phyloP scores from a whole-genome alignment of 1,284 basidiomycete genomes.

The Austropuccinia psidii region DNA sequence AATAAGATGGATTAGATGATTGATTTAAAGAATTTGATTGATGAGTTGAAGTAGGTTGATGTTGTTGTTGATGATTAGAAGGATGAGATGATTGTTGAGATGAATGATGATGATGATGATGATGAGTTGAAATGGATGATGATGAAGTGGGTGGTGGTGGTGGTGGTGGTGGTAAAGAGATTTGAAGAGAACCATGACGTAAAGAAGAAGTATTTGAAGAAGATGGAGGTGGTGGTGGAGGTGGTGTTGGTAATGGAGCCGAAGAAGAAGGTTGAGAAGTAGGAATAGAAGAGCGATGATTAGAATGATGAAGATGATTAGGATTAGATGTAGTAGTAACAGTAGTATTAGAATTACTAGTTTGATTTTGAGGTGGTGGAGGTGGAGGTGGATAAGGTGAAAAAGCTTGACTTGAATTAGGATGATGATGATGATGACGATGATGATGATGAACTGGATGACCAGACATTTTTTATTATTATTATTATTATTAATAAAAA shows the following conservation, averaged over 20 bases:
- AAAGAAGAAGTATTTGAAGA: not conserved
- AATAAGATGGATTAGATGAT: not conserved
- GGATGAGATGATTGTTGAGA: conserved; percentile 5
- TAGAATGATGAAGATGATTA: not conserved
- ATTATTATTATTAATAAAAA: too few species aligned
- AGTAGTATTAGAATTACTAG: too few species aligned
- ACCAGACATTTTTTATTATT: too few species aligned
- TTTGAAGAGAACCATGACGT: not conserved
- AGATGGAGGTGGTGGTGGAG: not conserved
- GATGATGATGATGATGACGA: not conserved
- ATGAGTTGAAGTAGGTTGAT: not conserved
- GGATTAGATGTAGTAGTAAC: too few species aligned
- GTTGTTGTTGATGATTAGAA: too few species aligned
- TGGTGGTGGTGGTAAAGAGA: not conserved
- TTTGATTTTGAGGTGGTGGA: not conserved
- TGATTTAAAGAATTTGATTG: conserved; percentile 8
- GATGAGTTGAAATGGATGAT: not conserved
- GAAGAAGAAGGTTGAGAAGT: not conserved
- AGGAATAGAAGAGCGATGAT: conserved; percentile 1
- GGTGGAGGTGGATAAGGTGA: not conserved
- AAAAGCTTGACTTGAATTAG: not conserved
- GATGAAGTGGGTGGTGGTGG: not conserved
- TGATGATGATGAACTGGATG: conserved; percentile 13
- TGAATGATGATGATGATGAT: conserved; percentile 7
- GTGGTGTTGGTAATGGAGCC: not conserved